Conservation (phyloP, 2,329 filamentous ascomycete genomes). For the Nannizziopsis arthrosporioides region DNA sequence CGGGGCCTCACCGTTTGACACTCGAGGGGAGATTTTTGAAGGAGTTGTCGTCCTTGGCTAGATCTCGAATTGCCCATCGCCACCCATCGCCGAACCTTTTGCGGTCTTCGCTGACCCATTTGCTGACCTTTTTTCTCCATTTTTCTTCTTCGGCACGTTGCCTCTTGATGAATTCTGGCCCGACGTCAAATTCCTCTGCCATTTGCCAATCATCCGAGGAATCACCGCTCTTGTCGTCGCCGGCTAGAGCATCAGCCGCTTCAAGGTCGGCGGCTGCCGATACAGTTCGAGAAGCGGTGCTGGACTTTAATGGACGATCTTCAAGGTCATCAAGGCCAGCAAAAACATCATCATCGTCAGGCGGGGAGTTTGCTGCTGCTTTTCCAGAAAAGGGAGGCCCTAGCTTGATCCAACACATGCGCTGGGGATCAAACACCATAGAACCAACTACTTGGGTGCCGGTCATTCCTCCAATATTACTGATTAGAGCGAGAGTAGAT, state of each 20-base stretch:
- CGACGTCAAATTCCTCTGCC: slow-evolving; percentile 94
- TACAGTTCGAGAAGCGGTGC: slow-evolving; percentile 2
- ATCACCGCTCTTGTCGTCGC: slow-evolving; percentile 34
- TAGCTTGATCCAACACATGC: slow-evolving; percentile 95
- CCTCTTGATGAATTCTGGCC: slow-evolving; percentile 79
- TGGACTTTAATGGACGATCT: slow-evolving; percentile 40
- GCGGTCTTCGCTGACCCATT: slow-evolving; percentile 59
- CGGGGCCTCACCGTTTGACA: background rate
- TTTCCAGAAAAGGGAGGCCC: slow-evolving; percentile 34
- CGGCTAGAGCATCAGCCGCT: slow-evolving; percentile 21
- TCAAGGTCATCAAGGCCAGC: slow-evolving; percentile 89
- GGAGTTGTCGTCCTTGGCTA: slow-evolving; percentile 24
- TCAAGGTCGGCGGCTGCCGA: slow-evolving; percentile 16
- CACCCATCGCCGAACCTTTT: slow-evolving; percentile 43
- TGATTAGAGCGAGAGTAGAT: slow-evolving; percentile 60
- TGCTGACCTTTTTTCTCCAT: slow-evolving; percentile 78
- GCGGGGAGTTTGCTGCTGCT: slow-evolving; percentile 38
- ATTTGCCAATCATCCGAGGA: slow-evolving; percentile 65
- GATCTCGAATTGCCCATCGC: slow-evolving; percentile 60
- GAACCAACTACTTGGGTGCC: slow-evolving; percentile 90
- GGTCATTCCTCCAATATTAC: slow-evolving; percentile 71
- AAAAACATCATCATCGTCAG: slow-evolving; percentile 85
- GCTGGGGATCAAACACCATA: slow-evolving; percentile 95
- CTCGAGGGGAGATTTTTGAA: background rate
- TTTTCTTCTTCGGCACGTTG: slow-evolving; percentile 85